Percentiles rank a stretch among this genome's conserved stretches.
Conservation (phyloP, 257 asterid species). For the Craterostigma plantagineum region DNA sequence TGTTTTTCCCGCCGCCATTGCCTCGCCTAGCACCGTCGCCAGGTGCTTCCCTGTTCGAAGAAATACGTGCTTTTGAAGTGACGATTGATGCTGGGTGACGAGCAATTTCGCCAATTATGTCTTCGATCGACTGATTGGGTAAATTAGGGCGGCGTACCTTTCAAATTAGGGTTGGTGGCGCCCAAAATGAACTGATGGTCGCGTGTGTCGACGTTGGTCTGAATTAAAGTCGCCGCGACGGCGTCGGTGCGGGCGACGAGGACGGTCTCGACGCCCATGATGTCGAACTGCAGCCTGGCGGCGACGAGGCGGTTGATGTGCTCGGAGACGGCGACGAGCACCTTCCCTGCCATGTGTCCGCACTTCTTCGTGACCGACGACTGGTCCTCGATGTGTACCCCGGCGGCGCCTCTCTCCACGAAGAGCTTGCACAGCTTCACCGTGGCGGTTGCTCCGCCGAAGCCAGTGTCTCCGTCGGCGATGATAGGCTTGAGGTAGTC, state of each 20-base stretch:
- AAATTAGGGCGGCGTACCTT: no score
- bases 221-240: conserved; percentile 74
- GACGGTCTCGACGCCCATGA: conserved; percentile 90
- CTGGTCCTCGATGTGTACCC: conserved; percentile 95
- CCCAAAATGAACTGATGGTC: conserved; percentile 88
- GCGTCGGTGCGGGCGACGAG: conserved; percentile 88
- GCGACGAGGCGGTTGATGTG: conserved; percentile 86
- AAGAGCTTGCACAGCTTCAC: conserved; percentile 85
- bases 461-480: conserved; percentile 96
- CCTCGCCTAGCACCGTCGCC: conserved; percentile 52
- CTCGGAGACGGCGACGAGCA: conserved; percentile 73
- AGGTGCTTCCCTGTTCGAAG: conserved; percentile 6
- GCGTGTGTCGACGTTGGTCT: conserved; percentile 71
- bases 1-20: conserved; percentile 65
- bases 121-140: no score
- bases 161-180: conserved; percentile 47
- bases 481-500: conserved; percentile 86
- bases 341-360: conserved; percentile 98
- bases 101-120: conserved; percentile 10
- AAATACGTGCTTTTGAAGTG: no score
- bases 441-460: conserved; percentile 95
- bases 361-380: conserved; percentile 85
- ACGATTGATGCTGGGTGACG: no score
- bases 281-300: conserved; percentile 81
- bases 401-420: conserved; percentile 98